Evolutionary conservation across 139 green algal species (phyloP).

Genomic region (Chlamydomonas urium): DNA sequence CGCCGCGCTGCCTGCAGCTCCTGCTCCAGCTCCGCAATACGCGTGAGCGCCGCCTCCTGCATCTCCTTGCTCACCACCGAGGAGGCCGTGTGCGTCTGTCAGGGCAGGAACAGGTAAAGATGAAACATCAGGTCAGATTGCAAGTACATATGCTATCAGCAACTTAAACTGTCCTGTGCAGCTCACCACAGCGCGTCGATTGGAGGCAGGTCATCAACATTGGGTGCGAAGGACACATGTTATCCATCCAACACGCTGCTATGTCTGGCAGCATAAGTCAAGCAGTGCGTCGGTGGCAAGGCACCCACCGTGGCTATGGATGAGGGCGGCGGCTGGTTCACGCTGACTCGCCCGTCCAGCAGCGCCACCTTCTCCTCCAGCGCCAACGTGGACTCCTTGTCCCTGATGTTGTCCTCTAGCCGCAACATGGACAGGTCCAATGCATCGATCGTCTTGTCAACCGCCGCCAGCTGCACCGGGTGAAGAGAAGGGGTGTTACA

Average conservation of each 20-base stretch:
- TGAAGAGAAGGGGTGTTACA: too few species aligned
- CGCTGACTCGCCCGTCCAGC: conserved; percentile 36
- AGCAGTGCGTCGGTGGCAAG: too few species aligned
- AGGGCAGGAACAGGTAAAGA: too few species aligned
- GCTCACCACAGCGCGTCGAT: too few species aligned
- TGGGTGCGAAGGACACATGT: too few species aligned
- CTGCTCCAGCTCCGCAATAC: conserved; percentile 33
- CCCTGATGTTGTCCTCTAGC: conserved; percentile 29
- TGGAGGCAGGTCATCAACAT: too few species aligned
- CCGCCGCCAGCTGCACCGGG: conserved; percentile 15
- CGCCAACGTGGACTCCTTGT: conserved; percentile 28
- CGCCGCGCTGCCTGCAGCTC: conserved; percentile 17
- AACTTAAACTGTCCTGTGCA: too few species aligned
- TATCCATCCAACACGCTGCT: too few species aligned
- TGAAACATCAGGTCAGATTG: too few species aligned
- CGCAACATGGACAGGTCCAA: conserved; percentile 18
- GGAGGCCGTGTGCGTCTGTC: background rate
- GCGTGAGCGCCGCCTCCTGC: conserved; percentile 22
- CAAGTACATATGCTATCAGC: too few species aligned
- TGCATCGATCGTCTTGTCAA: conserved; percentile 25
- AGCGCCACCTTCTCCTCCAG: conserved; percentile 31
- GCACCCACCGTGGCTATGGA: conserved; percentile 23
- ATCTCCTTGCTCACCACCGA: conserved; percentile 16
- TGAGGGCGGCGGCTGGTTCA: conserved; percentile 25
- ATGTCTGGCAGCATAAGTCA: too few species aligned